These are phyloP conservation scores for Berberis vulgaris DNA, from an alignment of 164 flowering plant genomes.

Conservation along the genomic window DNA sequence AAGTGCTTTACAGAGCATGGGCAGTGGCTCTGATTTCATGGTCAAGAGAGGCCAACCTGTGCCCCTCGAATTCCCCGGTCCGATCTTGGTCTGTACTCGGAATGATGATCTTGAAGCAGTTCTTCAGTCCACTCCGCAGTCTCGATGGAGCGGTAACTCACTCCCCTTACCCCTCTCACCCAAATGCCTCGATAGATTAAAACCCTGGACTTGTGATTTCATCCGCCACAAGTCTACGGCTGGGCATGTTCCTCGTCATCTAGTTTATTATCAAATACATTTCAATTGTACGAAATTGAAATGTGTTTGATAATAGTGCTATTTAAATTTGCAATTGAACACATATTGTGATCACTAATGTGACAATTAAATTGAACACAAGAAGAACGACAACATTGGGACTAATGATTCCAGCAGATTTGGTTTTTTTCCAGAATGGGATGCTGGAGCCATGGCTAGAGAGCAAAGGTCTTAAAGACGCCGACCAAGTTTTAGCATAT, in stretches of 20 bases:
- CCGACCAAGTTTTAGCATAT: conserved; percentile 89
- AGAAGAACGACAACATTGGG: not conserved
- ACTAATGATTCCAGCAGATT: conserved; percentile 65
- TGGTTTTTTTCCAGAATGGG: conserved; percentile 99
- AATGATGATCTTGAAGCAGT: conserved; percentile 96
- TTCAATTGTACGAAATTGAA: not conserved
- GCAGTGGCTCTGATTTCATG: conserved; percentile 58
- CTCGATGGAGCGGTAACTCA: conserved; percentile 81
- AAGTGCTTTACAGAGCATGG: conserved; percentile 65
- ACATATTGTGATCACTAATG: not conserved
- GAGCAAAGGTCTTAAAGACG: conserved; percentile 71
- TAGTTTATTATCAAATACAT: not conserved
- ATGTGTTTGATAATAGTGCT: not conserved
- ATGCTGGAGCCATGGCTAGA: conserved; percentile 97
- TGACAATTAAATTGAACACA: not conserved
- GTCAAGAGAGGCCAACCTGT: conserved; percentile 72
- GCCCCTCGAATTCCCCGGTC: conserved; percentile 72
- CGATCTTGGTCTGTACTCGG: conserved; percentile 87
- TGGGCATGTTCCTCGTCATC: not conserved
- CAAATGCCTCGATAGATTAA: no score
- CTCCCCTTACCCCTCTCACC: not conserved
- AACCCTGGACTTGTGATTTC: not conserved
- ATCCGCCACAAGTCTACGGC: not conserved
- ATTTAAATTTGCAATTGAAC: not conserved
- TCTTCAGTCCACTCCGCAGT: conserved; percentile 70